Evolutionary conservation across 345 rosid genomes (phyloP).

Genomic region (Gossypium herbaceum): DNA sequence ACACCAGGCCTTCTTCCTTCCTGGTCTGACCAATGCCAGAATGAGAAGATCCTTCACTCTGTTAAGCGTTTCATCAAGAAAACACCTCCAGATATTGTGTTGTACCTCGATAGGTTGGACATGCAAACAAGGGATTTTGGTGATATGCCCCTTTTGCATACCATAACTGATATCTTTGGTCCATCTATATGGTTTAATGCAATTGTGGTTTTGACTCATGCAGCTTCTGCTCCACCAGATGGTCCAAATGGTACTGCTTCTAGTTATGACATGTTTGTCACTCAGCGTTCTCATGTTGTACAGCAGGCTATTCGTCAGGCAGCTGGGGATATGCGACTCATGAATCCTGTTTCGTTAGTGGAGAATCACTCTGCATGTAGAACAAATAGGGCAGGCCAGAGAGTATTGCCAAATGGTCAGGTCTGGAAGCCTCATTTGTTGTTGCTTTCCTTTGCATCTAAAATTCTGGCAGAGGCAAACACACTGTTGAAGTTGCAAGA

Average conservation of each 20-base stretch:
- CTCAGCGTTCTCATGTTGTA: constrained; percentile 91
- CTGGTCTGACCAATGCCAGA: constrained; percentile 87
- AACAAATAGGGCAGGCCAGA: constrained; percentile 93
- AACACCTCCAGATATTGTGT: constrained; percentile 91
- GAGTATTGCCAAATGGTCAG: constrained; percentile 98
- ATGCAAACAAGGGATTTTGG: constrained; percentile 94
- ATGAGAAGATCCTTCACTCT: constrained; percentile 86
- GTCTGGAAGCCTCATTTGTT: constrained; percentile 99
- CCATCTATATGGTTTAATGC: constrained; percentile 99
- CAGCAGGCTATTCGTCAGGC: constrained; percentile 98
- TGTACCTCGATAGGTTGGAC: constrained; percentile 96
- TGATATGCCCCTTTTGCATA: constrained; percentile 92
- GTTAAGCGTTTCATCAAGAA: constrained; percentile 78
- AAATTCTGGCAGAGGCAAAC: constrained; percentile 93
- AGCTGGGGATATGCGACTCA: constrained; percentile 97
- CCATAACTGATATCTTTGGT: constrained; percentile 88
- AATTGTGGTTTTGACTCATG: constrained; percentile 95
- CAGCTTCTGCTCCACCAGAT: constrained; percentile 99
- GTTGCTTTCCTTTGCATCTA: constrained; percentile 92
- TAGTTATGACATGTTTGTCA: constrained; percentile 96
- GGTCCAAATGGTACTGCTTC: constrained; percentile 95
- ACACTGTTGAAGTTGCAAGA: constrained; percentile 82
- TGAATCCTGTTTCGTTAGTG: constrained; percentile 96
- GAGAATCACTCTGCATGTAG: constrained; percentile 99
- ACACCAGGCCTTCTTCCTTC: constrained; percentile 97